These are phyloP conservation scores for Kurtzmaniella fragi DNA, from an alignment of 805 yeast species.

Conservation along the genomic window DNA sequence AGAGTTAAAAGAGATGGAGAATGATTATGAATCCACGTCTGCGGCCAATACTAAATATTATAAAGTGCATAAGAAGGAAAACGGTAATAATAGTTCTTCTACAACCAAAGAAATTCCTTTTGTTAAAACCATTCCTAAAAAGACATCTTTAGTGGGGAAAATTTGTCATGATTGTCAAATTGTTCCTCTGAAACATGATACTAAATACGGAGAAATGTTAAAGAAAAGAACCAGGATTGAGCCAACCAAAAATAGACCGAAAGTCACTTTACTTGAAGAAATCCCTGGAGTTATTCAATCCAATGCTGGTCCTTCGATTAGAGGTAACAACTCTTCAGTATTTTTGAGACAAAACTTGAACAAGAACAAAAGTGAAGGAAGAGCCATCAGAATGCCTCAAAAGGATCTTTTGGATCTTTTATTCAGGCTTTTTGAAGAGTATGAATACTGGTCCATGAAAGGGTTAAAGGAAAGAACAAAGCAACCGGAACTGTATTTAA, in stretches of 20 bases:
- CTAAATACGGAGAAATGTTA: slow-evolving; percentile 62
- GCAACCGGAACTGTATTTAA: slow-evolving; percentile 91
- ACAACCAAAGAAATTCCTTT: slow-evolving; percentile 49
- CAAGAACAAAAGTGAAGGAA: slow-evolving; percentile 62
- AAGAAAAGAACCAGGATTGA: slow-evolving; percentile 48
- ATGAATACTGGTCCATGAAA: slow-evolving; percentile 94
- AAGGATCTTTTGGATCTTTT: slow-evolving; percentile 84
- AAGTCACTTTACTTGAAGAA: slow-evolving; percentile 68
- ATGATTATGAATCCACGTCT: slow-evolving; percentile 1
- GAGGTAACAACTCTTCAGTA: slow-evolving; percentile 59
- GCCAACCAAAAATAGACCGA: slow-evolving; percentile 47
- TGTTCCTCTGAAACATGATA: slow-evolving; percentile 70
- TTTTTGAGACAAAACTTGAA: slow-evolving; percentile 46
- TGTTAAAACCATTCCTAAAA: slow-evolving; percentile 83
- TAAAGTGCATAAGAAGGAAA: not conserved
- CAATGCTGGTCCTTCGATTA: slow-evolving; percentile 79
- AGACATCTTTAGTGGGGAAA: slow-evolving; percentile 81
- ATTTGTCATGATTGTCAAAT: slow-evolving; percentile 90
- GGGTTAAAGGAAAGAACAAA: slow-evolving; percentile 90
- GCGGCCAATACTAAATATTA: slow-evolving; percentile 2
- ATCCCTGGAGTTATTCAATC: slow-evolving; percentile 86
- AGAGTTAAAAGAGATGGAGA: slow-evolving; percentile 33
- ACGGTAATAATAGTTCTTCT: slow-evolving; percentile 3
- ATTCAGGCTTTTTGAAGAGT: slow-evolving; percentile 87
- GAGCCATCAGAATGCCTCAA: slow-evolving; percentile 92